phyloP scores from a whole-genome alignment of 2,329 filamentous ascomycete species.

The Coleophoma crateriformis region DNA sequence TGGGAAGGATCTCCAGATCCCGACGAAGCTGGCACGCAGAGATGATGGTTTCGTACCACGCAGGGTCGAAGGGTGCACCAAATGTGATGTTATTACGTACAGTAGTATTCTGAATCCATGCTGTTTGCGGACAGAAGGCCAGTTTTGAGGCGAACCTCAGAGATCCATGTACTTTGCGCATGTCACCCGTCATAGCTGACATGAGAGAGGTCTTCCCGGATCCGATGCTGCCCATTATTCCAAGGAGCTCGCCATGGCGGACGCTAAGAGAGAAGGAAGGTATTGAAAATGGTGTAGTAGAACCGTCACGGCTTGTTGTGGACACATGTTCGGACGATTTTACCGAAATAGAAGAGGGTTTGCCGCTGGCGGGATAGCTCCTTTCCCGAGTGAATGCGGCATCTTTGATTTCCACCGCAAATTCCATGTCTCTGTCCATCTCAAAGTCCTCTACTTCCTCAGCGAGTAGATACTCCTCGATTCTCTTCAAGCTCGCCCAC shows the following conservation, averaged over 20 bases:
- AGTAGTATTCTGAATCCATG: slow-evolving; percentile 93
- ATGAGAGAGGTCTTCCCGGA: slow-evolving; percentile 60
- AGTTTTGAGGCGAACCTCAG: slow-evolving; percentile 72
- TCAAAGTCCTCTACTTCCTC: too few relatives aligned
- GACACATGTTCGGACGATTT: too few relatives aligned
- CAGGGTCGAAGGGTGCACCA: slow-evolving; percentile 65
- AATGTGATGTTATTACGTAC: slow-evolving; percentile 88
- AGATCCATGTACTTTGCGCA: slow-evolving; percentile 53
- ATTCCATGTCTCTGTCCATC: too few relatives aligned
- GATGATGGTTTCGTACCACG: slow-evolving; percentile 50
- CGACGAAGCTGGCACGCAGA: slow-evolving; percentile 72
- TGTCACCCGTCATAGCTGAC: slow-evolving; percentile 61
- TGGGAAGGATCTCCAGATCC: slow-evolving; percentile 86
- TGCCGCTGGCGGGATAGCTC: too few relatives aligned
- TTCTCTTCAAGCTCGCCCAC: slow-evolving; percentile 74
- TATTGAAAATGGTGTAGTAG: slow-evolving; percentile 37
- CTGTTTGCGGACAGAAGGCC: slow-evolving; percentile 92
- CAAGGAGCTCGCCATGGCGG: slow-evolving; percentile 44
- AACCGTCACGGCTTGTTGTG: too few relatives aligned
- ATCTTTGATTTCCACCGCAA: too few relatives aligned
- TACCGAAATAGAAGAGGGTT: too few relatives aligned
- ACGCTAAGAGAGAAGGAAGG: slow-evolving; percentile 39
- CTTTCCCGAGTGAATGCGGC: too few relatives aligned
- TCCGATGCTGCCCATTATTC: slow-evolving; percentile 50
- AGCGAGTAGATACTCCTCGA: slow-evolving; percentile 71